These are phyloP conservation scores for Wallacemonas collosoma DNA, from an alignment of 208 protist genomes.

Conservation along the genomic window DNA sequence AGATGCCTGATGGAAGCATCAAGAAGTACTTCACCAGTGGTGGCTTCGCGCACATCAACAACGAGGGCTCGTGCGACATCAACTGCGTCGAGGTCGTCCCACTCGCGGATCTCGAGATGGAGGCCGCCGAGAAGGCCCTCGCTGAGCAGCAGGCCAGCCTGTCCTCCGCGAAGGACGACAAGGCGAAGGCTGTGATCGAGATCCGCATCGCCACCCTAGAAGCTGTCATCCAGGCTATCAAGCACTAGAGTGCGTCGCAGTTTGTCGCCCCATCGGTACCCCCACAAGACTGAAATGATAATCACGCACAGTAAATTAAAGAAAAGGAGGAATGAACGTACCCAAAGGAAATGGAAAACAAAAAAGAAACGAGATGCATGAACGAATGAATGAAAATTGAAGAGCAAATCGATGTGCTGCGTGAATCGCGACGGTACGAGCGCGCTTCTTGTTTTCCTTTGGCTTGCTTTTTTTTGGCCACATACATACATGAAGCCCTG, in stretches of 20 bases:
- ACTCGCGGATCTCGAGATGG: constrained; percentile 74
- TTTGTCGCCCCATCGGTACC: neutral
- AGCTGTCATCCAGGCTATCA: constrained; percentile 68
- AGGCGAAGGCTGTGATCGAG: constrained; percentile 81
- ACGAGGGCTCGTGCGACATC: constrained; percentile 90
- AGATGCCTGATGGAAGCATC: constrained; percentile 74
- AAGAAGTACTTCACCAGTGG: constrained; percentile 88
- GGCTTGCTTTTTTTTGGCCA: neutral
- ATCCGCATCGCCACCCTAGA: constrained; percentile 84
- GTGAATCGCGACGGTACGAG: constrained; percentile 20
- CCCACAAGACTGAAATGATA: neutral
- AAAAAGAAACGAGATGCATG: constrained; percentile 11
- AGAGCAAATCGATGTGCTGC: constrained; percentile 15
- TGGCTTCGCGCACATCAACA: constrained; percentile 92
- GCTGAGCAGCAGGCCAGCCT: constrained; percentile 68
- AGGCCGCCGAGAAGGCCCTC: constrained; percentile 81
- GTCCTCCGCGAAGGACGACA: constrained; percentile 71
- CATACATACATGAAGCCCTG: neutral
- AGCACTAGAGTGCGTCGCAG: constrained; percentile 32
- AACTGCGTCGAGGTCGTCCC: constrained; percentile 91
- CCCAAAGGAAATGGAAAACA: neutral
- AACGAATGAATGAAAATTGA: neutral
- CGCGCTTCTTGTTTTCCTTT: constrained; percentile 10
- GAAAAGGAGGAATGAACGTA: neutral
- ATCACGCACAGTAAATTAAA: constrained; percentile 9